Evolutionary conservation across 1,284 basidiomycete genomes (phyloP), one percentile per base, ranked within the genome.

Genomic region (Puccinia polysora): DNA sequence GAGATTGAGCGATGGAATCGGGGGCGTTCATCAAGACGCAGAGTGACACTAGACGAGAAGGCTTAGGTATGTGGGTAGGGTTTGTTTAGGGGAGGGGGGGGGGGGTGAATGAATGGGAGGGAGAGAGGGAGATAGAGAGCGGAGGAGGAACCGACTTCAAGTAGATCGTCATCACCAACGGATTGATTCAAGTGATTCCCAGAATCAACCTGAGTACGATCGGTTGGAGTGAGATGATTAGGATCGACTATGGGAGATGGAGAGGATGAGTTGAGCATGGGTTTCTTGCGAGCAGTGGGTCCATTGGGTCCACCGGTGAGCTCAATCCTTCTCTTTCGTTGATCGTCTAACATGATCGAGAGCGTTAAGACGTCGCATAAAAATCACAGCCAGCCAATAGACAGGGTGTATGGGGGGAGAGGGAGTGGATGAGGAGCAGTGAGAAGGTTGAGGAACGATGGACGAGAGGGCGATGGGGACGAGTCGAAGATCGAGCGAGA

Each of bases 251-350:
- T 60, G 58, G 56, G 47, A 47, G 47, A 71, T 15, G 28, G 15
- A 7, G 59, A 60, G n/a, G 49, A 34, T 52, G 25, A 18, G 45
- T 63, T 71, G 36, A 58, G 62, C 68, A 70, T 70, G n/a, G 68
- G 68, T 70, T 70, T 70, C 68, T 70, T 70, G 47, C 68, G 43
- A 50, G 62, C 62, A 36, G 68, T 62, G 30, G 68, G 68, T 43
- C 60, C 60, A 7, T 25, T 18, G 32, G 43, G 4, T 36, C 49
- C 52, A 36, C 34, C 68, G 36, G 58, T 59, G 58, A 45, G 45
- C 43, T 70, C 68, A 30, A 70, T 60, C 38, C 68, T 70, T 70
- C 68, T 49, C 49, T 70, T 70, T 70, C 68, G 55, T 62, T 70
- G 68, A 53, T 70, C 68, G 30, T 70, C 68, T 52, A 70, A 59